A percentile compares a stretch with the other conserved stretches of the same genome.
Evolutionary conservation across 73 alveolate species (phyloP).

Genomic region (Diophrys appendiculata): DNA sequence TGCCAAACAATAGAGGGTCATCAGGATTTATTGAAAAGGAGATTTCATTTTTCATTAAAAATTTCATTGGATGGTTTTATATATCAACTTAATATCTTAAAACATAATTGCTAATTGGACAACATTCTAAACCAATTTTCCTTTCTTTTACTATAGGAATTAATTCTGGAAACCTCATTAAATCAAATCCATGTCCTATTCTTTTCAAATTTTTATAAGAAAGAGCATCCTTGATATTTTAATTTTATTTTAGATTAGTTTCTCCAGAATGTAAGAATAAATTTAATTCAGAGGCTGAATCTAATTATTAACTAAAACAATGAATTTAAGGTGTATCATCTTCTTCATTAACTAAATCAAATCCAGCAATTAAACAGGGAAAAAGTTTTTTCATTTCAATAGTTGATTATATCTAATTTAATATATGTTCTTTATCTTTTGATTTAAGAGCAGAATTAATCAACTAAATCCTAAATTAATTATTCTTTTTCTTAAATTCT

Average conservation of each 20-base stretch:
- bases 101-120: constrained; percentile 58
- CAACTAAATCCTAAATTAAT: constrained; percentile 24
- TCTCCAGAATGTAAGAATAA: constrained; percentile 62
- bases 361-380: constrained; percentile 44
- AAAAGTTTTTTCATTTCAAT: constrained; percentile 2
- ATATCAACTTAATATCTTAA: constrained; percentile 53
- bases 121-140: constrained; percentile 58
- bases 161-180: constrained; percentile 39
- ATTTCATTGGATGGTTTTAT: constrained; percentile 62
- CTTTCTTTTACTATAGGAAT: constrained; percentile 41
- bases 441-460: constrained; percentile 48
- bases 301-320: background rate
- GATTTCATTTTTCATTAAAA: constrained; percentile 29
- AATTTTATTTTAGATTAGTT: constrained; percentile 31
- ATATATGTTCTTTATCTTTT: constrained; percentile 22
- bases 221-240: constrained; percentile 50
- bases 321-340: constrained; percentile 25
- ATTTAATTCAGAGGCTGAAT: constrained; percentile 9
- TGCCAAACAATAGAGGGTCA: too few relatives aligned
- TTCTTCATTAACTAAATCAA: constrained; percentile 63
- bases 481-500: constrained; percentile 25
- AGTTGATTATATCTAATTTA: constrained; percentile 11
- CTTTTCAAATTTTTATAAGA: constrained; percentile 28
- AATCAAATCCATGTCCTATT: constrained; percentile 62
- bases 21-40: constrained; percentile 49